Conservation (phyloP, 306 rosid species). For the Sindora glabra region DNA sequence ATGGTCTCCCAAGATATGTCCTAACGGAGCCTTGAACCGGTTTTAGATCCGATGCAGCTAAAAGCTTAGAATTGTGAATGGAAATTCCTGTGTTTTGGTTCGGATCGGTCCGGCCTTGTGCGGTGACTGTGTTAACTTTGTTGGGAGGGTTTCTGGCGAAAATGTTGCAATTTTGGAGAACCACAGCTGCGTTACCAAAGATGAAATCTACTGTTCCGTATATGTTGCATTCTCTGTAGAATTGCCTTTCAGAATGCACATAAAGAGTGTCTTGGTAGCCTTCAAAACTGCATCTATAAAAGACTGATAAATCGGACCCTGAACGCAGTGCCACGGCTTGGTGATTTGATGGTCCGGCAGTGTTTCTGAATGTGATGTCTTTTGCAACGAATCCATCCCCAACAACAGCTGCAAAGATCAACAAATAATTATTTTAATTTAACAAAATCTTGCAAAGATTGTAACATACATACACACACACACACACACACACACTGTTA, state of each 20-base stretch:
- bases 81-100: conserved; percentile 75
- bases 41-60: conserved; percentile 32
- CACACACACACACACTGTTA: no score
- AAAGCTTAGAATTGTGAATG: conserved; percentile 40
- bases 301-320: conserved; percentile 70
- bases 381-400: conserved; percentile 73
- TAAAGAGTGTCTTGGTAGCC: conserved; percentile 81
- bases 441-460: no score
- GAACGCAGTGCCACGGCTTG: conserved; percentile 88
- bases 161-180: conserved; percentile 63
- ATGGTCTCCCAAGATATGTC: conserved; percentile 59
- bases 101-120: conserved; percentile 65
- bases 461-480: no score
- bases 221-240: conserved; percentile 64
- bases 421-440: not conserved
- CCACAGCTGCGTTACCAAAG: conserved; percentile 74
- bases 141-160: conserved; percentile 52
- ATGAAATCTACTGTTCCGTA: conserved; percentile 82
- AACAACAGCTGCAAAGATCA: conserved; percentile 37
- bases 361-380: conserved; percentile 71
- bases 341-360: conserved; percentile 65
- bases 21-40: conserved; percentile 26
- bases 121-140: conserved; percentile 51
- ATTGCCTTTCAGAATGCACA: conserved; percentile 64
- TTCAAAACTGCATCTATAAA: conserved; percentile 61